Base-by-base conservation (phyloP, 2,329 filamentous ascomycete genomes). In the Scedosporium boydii region DNA sequence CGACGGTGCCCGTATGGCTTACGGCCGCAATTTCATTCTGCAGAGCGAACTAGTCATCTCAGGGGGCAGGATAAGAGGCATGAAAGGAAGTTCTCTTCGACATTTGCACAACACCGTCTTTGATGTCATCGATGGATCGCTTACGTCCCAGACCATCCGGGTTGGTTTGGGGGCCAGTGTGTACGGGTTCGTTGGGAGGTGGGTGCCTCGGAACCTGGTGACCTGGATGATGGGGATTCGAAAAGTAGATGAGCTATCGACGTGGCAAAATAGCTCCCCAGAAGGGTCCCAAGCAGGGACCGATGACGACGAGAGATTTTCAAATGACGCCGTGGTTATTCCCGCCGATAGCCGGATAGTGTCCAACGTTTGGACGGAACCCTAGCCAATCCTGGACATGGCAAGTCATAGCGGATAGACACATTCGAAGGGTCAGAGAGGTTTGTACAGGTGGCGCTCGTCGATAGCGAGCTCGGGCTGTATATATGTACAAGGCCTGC, bases 141-240 rank as follows among this genome's bases (percentile, higher is more conserved):
- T 83, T 67, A 83, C 81, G 27, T 79, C 78, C 57, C 78, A 83
- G 42, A 83, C 89, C 1, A 84, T 93, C 66, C 87, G 90, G 63
- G 88, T 97, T 16, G 95, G 95, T 1, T 85, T 92, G 60, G 95
- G 95, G 6, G 91, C 91, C 59, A 81, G 88, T 62, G 80, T 92
- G 0, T 98, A 98, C 74, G 89, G 90, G 46, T 81, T 97, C 34
- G 88, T 98, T 6, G 95, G 93, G 5, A 83, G 84, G 46, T 93
- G 88, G 84, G 82, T 89, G 26, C 93, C 95, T 1, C 81, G 84
- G 21, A 82, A 86, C 2, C 72, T 97, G 16, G 88, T 98, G n/a
- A 87, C 87, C 1, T 95, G 91, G 89, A 96, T 98, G 89, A 88
- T 98, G 84, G 92, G 92, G 10, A 83, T 93, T 63, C 80, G 87